These are phyloP conservation scores for Phytophthora quininea DNA, from an alignment of 352 stramenopile genomes.

Conservation along the genomic window DNA sequence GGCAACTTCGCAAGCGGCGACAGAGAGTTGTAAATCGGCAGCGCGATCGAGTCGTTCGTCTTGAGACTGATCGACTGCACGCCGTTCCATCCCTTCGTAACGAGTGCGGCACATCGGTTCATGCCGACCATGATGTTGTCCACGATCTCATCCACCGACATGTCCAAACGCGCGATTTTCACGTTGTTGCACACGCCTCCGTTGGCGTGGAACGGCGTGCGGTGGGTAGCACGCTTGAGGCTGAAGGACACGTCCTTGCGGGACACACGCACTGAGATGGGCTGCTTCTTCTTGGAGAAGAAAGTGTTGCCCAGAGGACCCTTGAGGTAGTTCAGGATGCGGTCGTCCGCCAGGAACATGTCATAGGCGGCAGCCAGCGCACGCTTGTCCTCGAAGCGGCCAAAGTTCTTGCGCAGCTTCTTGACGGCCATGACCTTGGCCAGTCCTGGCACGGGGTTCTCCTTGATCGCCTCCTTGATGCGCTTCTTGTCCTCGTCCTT, in stretches of 20 bases:
- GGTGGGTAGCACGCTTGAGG: constrained; percentile 52
- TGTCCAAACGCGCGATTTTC: constrained; percentile 76
- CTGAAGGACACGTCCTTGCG: constrained; percentile 57
- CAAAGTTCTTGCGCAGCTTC: constrained; percentile 85
- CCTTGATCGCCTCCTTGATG: constrained; percentile 72
- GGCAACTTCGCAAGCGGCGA: constrained; percentile 68
- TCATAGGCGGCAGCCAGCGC: constrained; percentile 76
- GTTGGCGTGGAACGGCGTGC: constrained; percentile 88
- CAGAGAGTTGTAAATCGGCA: constrained; percentile 92
- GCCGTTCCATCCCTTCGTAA: constrained; percentile 92
- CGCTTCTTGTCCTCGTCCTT: constrained; percentile 87
- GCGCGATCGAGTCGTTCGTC: constrained; percentile 83
- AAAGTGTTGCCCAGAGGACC: constrained; percentile 71
- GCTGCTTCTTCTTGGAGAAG: constrained; percentile 84
- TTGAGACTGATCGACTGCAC: constrained; percentile 93
- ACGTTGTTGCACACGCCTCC: constrained; percentile 90
- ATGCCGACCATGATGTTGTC: constrained; percentile 79
- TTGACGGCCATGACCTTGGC: constrained; percentile 83
- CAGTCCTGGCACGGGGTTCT: constrained; percentile 61
- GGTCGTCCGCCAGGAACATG: constrained; percentile 81
- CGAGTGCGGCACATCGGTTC: constrained; percentile 74
- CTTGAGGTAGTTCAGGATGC: constrained; percentile 78
- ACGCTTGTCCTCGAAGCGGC: constrained; percentile 76
- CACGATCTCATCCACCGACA: constrained; percentile 69
- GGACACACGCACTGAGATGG: constrained; percentile 72